phyloP scores from a whole-genome alignment of 176 grass and related monocot species.

The Themeda triandra region DNA sequence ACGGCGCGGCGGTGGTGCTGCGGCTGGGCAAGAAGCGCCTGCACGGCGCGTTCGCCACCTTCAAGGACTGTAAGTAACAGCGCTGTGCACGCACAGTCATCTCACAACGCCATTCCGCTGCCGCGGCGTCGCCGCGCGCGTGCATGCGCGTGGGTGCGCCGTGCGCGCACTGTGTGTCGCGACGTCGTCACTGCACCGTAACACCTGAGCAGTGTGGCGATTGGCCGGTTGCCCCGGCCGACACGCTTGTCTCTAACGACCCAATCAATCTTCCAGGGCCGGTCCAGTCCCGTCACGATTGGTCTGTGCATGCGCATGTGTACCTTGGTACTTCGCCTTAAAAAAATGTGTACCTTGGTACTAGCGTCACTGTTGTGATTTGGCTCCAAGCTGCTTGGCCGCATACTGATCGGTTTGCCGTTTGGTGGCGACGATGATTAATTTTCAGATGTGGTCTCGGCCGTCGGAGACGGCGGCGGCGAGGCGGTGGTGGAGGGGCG shows the following conservation, averaged over 20 bases:
- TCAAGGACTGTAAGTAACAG: slow-evolving; percentile 54
- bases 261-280: neutral
- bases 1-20: slow-evolving; percentile 40
- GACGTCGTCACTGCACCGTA: neutral
- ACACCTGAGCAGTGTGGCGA: neutral
- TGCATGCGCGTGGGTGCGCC: neutral
- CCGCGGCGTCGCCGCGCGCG: neutral
- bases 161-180: neutral
- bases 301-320: neutral
- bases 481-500: slow-evolving; percentile 35
- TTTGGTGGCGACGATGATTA: slow-evolving; percentile 8
- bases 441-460: slow-evolving; percentile 57
- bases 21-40: slow-evolving; percentile 72
- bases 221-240: neutral
- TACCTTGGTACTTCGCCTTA: neutral
- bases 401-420: neutral
- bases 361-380: neutral
- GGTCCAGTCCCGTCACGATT: neutral
- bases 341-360: neutral
- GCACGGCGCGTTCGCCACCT: slow-evolving; percentile 55
- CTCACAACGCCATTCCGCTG: too few relatives aligned
- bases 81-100: neutral
- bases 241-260: slow-evolving; percentile 1
- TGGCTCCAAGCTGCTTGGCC: neutral
- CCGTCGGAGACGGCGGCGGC: slow-evolving; percentile 29